These are phyloP conservation scores for Cairneyella variabilis DNA, from an alignment of 495 filamentous ascomycete species.

Conservation along the genomic window DNA sequence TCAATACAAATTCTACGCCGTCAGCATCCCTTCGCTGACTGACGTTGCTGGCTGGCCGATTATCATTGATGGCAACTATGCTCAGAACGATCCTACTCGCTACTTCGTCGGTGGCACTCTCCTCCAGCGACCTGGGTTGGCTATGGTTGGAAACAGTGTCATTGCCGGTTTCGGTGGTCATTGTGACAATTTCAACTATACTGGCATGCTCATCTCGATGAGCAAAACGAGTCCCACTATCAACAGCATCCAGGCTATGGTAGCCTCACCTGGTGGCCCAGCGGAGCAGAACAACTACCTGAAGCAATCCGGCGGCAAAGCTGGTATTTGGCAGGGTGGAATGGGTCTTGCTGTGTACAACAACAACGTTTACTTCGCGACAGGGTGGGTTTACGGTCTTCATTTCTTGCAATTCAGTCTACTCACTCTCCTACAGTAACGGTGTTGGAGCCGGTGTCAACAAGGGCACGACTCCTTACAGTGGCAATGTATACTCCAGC, in stretches of 20 bases:
- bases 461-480: slow-evolving; percentile 1
- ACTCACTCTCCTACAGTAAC: neutral
- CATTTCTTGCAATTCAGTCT: too few species aligned
- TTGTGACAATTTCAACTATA: slow-evolving; percentile 44
- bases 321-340: slow-evolving; percentile 1
- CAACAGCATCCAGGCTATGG: neutral
- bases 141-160: slow-evolving; percentile 28
- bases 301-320: neutral
- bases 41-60: slow-evolving; percentile 20
- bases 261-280: slow-evolving; percentile 1
- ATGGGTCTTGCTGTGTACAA: neutral
- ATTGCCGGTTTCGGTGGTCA: slow-evolving; percentile 40
- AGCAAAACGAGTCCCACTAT: neutral
- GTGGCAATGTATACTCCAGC: slow-evolving; percentile 1
- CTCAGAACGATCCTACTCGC: slow-evolving; percentile 23
- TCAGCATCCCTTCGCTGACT: slow-evolving; percentile 16
- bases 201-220: slow-evolving; percentile 28
- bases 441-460: slow-evolving; percentile 5
- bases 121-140: slow-evolving; percentile 33
- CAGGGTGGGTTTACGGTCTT: neutral
- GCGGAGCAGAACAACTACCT: neutral
- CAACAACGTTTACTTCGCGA: neutral
- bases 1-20: slow-evolving; percentile 25
- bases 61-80: slow-evolving; percentile 12
- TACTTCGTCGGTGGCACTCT: slow-evolving; percentile 25